phyloP scores from a whole-genome alignment of 805 yeast genomes.

The Wickerhamomyces subpelliculosus region DNA sequence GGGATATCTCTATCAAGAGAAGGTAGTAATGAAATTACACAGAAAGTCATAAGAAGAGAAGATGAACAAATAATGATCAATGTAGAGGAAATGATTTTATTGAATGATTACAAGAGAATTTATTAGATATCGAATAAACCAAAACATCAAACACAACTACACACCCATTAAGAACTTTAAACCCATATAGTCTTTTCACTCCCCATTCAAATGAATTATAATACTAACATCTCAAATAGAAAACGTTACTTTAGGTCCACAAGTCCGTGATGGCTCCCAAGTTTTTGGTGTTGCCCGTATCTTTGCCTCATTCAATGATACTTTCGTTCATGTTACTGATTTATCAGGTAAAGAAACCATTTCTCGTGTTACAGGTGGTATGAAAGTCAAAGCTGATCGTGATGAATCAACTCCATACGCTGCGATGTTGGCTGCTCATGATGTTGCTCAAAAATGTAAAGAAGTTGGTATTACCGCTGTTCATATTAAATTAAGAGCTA shows the following conservation, averaged over 20 bases:
- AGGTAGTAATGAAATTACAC: too few species aligned
- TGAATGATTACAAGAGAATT: too few species aligned
- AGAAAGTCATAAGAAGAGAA: too few species aligned
- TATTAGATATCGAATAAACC: too few species aligned
- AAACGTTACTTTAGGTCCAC: conserved; percentile 69
- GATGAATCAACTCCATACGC: conserved; percentile 99
- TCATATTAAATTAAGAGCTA: conserved; percentile 99
- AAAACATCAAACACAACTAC: too few species aligned
- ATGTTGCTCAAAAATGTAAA: conserved; percentile 97
- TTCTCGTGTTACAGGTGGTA: conserved; percentile 99
- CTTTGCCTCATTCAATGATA: conserved; percentile 99
- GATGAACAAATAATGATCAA: too few species aligned
- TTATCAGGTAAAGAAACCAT: conserved; percentile 99
- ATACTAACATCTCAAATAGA: conserved; percentile 27
- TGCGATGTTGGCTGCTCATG: conserved; percentile 99
- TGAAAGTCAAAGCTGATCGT: conserved; percentile 99
- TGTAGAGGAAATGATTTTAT: too few species aligned
- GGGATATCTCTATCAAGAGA: too few species aligned
- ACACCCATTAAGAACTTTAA: too few species aligned
- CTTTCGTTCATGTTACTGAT: conserved; percentile 99
- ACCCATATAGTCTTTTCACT: too few species aligned
- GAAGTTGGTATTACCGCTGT: conserved; percentile 99
- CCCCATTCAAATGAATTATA: too few species aligned
- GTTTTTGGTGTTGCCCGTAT: conserved; percentile 99
- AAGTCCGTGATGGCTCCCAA: conserved; percentile 95